Conservation (phyloP, 805 yeast genomes). For the Ogataea neopini region DNA sequence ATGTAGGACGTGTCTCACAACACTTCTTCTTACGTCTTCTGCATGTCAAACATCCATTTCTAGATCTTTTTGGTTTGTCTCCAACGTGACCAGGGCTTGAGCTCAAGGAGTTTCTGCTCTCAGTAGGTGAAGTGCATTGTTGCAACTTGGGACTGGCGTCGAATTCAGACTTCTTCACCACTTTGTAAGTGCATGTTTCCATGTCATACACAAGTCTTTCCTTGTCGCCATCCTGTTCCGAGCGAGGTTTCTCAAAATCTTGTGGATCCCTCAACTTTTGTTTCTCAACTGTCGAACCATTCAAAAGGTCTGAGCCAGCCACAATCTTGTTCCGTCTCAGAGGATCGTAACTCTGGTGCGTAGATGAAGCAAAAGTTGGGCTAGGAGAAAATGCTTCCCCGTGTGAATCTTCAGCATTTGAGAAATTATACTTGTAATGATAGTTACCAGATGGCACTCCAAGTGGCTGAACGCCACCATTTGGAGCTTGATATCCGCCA, state of each 20-base stretch:
- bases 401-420: not conserved
- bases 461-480: not conserved
- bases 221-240: not conserved
- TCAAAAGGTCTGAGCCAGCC: not conserved
- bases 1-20: constrained; percentile 66
- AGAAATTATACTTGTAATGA: constrained; percentile 4
- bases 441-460: not conserved
- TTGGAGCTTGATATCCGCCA: not conserved
- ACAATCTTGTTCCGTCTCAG: not conserved
- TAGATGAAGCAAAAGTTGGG: constrained; percentile 1
- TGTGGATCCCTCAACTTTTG: constrained; percentile 1
- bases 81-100: constrained; percentile 2
- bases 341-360: not conserved
- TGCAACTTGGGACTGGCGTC: constrained; percentile 6
- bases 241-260: not conserved
- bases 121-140: constrained; percentile 4
- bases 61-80: constrained; percentile 49
- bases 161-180: constrained; percentile 2
- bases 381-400: constrained; percentile 2
- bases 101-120: constrained; percentile 2
- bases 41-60: constrained; percentile 79
- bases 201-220: constrained; percentile 14
- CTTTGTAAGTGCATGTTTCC: constrained; percentile 14
- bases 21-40: constrained; percentile 77
- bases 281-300: not conserved